Percentiles rank a stretch among this genome's conserved stretches.
These are phyloP conservation scores for Leishmania major DNA, from an alignment of 208 protist species.

Conservation along the genomic window DNA sequence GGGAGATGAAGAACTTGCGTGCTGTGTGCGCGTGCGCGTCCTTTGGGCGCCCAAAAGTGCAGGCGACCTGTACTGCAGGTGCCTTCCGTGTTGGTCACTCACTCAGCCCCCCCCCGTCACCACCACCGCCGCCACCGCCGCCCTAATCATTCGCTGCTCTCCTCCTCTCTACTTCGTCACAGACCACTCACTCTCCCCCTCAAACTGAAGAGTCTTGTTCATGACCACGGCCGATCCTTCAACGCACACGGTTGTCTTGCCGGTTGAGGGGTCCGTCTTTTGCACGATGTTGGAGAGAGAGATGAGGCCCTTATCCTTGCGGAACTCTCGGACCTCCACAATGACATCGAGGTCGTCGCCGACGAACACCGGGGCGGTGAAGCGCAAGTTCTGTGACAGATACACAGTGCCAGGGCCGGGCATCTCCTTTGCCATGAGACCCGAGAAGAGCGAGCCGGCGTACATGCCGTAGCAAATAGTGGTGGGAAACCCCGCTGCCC, in stretches of 20 bases:
- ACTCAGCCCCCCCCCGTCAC: no score
- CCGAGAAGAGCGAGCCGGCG: slow-evolving; percentile 82
- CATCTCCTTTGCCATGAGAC: slow-evolving; percentile 74
- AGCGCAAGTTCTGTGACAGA: slow-evolving; percentile 81
- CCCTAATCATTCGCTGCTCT: neutral
- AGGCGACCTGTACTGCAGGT: neutral
- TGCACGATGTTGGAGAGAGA: slow-evolving; percentile 60
- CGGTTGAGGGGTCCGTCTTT: slow-evolving; percentile 54
- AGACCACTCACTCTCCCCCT: slow-evolving; percentile 83
- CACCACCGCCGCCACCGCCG: neutral
- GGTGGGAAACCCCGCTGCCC: slow-evolving; percentile 74
- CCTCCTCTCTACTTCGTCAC: slow-evolving; percentile 29
- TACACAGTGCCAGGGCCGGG: slow-evolving; percentile 86
- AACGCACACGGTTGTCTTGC: slow-evolving; percentile 60
- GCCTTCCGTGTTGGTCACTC: neutral
- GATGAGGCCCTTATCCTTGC: slow-evolving; percentile 65
- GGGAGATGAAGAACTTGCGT: neutral
- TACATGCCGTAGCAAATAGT: slow-evolving; percentile 84
- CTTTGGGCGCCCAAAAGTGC: neutral
- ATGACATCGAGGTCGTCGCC: slow-evolving; percentile 74
- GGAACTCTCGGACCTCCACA: slow-evolving; percentile 71
- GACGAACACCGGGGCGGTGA: slow-evolving; percentile 78
- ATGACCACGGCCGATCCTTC: slow-evolving; percentile 80
- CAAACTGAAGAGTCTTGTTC: slow-evolving; percentile 80
- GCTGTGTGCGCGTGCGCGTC: neutral